Evolutionary conservation across 805 yeast genomes (phyloP).

Genomic region (Lachancea kluyveri): DNA sequence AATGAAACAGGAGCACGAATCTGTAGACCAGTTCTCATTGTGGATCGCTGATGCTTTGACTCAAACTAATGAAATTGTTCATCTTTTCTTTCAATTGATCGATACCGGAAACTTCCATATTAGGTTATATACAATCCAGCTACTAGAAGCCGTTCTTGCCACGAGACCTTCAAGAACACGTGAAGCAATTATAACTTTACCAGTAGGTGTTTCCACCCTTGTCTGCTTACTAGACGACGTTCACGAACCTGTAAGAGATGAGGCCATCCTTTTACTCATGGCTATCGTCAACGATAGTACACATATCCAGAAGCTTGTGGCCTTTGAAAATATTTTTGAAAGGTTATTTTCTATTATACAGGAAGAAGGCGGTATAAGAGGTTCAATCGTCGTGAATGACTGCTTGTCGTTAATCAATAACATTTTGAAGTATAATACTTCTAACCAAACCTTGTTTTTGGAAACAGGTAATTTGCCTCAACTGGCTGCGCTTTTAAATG

Average conservation of each 20-base stretch:
- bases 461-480: slow-evolving; percentile 77
- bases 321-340: slow-evolving; percentile 90
- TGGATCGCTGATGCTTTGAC: slow-evolving; percentile 95
- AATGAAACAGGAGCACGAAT: slow-evolving; percentile 41
- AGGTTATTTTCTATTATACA: slow-evolving; percentile 70
- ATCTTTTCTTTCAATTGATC: slow-evolving; percentile 41
- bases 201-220: slow-evolving; percentile 72
- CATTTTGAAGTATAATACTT: slow-evolving; percentile 71
- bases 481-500: slow-evolving; percentile 54
- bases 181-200: slow-evolving; percentile 63
- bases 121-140: slow-evolving; percentile 73
- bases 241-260: slow-evolving; percentile 85
- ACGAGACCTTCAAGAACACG: slow-evolving; percentile 71
- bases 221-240: slow-evolving; percentile 56
- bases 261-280: slow-evolving; percentile 76
- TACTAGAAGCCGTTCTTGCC: slow-evolving; percentile 75
- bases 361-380: slow-evolving; percentile 85
- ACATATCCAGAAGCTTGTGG: slow-evolving; percentile 87
- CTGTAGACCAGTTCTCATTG: slow-evolving; percentile 77
- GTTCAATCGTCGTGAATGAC: slow-evolving; percentile 87
- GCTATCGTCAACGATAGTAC: slow-evolving; percentile 74
- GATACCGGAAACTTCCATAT: slow-evolving; percentile 68
- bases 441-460: slow-evolving; percentile 82
- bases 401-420: slow-evolving; percentile 71
- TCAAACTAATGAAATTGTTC: slow-evolving; percentile 40